phyloP scores from a whole-genome alignment of 202 grass and related monocot species.

The Alloteropsis angusta region DNA sequence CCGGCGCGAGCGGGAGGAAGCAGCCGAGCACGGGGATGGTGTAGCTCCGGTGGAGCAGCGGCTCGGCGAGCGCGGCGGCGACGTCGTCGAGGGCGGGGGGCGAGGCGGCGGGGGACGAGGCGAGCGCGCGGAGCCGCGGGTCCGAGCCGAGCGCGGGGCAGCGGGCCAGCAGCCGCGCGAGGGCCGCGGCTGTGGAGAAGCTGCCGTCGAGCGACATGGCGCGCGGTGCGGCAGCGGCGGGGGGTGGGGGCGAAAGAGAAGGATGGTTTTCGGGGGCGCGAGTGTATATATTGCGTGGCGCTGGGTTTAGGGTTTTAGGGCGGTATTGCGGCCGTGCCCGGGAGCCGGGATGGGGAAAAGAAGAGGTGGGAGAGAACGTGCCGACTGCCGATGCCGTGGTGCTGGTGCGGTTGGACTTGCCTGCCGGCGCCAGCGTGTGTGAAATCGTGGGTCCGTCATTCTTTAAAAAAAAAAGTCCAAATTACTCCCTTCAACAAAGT shows the following conservation, averaged over 20 bases:
- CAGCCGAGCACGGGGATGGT: constrained; percentile 81
- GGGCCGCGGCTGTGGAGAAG: constrained; percentile 48
- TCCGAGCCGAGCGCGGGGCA: constrained; percentile 45
- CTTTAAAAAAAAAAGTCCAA: too few species aligned
- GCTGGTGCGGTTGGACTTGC: too few species aligned
- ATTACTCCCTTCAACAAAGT: too few species aligned
- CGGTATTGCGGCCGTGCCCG: not conserved
- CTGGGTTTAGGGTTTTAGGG: constrained; percentile 67
- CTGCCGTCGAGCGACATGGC: constrained; percentile 73
- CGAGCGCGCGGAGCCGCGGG: constrained; percentile 30
- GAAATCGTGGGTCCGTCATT: too few species aligned
- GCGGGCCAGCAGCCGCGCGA: constrained; percentile 54
- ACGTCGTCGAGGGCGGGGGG: constrained; percentile 35
- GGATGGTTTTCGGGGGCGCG: not conserved
- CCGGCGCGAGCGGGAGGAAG: constrained; percentile 58
- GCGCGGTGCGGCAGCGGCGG: not conserved
- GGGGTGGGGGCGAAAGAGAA: not conserved
- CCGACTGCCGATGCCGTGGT: too few species aligned
- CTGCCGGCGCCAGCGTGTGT: too few species aligned
- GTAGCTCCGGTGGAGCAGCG: constrained; percentile 73
- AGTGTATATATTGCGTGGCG: constrained; percentile 3
- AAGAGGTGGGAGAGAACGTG: too few species aligned
- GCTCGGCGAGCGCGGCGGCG: constrained; percentile 55
- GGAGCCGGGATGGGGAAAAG: too few species aligned
- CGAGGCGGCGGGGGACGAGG: constrained; percentile 7